A percentile compares a stretch with the other conserved stretches of the same genome.
These are phyloP conservation scores for Euphorbia celastroides DNA, from an alignment of 441 rosid species.

Conservation along the genomic window DNA sequence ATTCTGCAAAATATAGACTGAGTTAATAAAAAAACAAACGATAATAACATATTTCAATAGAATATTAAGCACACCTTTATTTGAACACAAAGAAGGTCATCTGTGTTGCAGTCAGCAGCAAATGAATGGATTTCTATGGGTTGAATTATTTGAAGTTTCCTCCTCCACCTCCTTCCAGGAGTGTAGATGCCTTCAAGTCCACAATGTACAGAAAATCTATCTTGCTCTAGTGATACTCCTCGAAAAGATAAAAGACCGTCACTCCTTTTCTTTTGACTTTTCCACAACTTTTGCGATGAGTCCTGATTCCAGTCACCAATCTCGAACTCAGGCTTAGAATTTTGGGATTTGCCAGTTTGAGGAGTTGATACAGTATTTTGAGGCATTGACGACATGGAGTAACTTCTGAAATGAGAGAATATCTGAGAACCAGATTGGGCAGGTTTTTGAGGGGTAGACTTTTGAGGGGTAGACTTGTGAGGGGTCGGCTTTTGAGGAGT, in stretches of 20 bases:
- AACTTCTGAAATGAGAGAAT: slow-evolving; percentile 89
- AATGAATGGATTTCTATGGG: slow-evolving; percentile 82
- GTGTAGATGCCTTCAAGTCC: slow-evolving; percentile 92
- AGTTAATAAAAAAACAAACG: slow-evolving; percentile 6
- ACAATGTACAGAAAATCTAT: slow-evolving; percentile 91
- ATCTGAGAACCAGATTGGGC: slow-evolving; percentile 79
- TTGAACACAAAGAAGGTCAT: slow-evolving; percentile 94
- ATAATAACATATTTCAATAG: background rate
- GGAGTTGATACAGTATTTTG: slow-evolving; percentile 56
- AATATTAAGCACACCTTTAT: slow-evolving; percentile 56
- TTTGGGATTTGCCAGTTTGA: slow-evolving; percentile 52
- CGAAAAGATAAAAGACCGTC: slow-evolving; percentile 83
- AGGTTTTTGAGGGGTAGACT: slow-evolving; percentile 42
- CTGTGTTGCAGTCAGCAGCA: slow-evolving; percentile 88
- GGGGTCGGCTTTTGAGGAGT: slow-evolving; percentile 47
- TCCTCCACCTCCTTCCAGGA: slow-evolving; percentile 97
- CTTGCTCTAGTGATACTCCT: slow-evolving; percentile 77
- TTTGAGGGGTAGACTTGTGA: too few species aligned
- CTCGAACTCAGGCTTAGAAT: slow-evolving; percentile 75
- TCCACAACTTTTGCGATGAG: slow-evolving; percentile 45
- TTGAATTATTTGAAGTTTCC: slow-evolving; percentile 89
- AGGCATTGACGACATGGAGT: slow-evolving; percentile 96
- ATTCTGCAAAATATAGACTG: slow-evolving; percentile 51
- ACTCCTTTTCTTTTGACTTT: slow-evolving; percentile 39
- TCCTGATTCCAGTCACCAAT: slow-evolving; percentile 73